A percentile compares a stretch with the other conserved stretches of the same genome.
Conservation (phyloP, 2,329 filamentous ascomycete species). For the Xylaria multiplex region DNA sequence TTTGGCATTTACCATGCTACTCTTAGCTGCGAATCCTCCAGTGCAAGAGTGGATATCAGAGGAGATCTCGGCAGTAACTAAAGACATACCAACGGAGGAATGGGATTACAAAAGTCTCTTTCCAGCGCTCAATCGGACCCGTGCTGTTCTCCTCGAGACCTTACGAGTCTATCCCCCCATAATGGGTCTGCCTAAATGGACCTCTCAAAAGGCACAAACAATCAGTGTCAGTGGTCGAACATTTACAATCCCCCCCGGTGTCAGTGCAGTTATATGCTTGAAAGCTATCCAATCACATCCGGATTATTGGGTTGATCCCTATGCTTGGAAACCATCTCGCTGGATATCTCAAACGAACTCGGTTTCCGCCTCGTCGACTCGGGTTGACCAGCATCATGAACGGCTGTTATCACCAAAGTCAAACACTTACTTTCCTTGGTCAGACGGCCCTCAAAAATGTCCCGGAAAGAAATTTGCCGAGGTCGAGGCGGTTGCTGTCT, state of each 20-base stretch:
- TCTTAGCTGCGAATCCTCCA: slow-evolving; percentile 39
- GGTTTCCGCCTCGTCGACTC: background rate
- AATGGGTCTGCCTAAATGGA: slow-evolving; percentile 4
- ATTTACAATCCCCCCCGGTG: slow-evolving; percentile 19
- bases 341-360: background rate
- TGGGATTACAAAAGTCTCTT: slow-evolving; percentile 40
- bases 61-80: slow-evolving; percentile 31
- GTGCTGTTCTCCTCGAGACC: slow-evolving; percentile 36
- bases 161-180: slow-evolving; percentile 28
- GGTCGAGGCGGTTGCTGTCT: slow-evolving; percentile 5
- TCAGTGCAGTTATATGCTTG: slow-evolving; percentile 10
- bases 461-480: slow-evolving; percentile 1
- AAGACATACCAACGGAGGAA: slow-evolving; percentile 13
- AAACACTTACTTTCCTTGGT: slow-evolving; percentile 1
- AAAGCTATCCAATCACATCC: slow-evolving; percentile 21
- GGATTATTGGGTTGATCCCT: slow-evolving; percentile 15
- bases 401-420: background rate
- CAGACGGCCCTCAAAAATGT: background rate
- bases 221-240: slow-evolving; percentile 15
- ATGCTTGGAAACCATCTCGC: background rate
- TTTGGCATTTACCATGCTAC: slow-evolving; percentile 37
- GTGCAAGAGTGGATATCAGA: slow-evolving; percentile 37
- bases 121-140: slow-evolving; percentile 40
- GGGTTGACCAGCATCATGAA: background rate
- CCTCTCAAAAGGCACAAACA: slow-evolving; percentile 9